Evolutionary conservation across 2,329 filamentous ascomycete species (phyloP).

Genomic region (Lecanosticta acicola): DNA sequence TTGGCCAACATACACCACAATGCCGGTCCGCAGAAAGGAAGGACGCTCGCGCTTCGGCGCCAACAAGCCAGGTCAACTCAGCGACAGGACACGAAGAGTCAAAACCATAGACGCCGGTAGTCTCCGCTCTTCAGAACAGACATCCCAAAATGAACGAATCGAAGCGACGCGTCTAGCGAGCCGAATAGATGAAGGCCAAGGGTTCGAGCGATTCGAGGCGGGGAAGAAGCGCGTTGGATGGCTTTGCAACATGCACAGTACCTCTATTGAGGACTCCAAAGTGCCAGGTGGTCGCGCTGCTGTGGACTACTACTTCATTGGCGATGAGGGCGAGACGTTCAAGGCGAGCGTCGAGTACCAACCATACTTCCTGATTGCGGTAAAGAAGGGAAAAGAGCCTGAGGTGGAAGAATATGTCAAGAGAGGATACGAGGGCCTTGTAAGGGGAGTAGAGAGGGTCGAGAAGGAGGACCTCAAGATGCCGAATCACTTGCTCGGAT

Average conservation of each 20-base stretch:
- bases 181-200: constrained; percentile 90
- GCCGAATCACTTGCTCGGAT: constrained; percentile 90
- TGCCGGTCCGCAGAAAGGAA: constrained; percentile 41
- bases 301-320: constrained; percentile 95
- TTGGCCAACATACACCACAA: constrained; percentile 26
- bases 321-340: constrained; percentile 81
- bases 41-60: constrained; percentile 37
- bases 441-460: constrained; percentile 70
- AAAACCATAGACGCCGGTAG: constrained; percentile 77
- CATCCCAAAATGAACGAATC: constrained; percentile 86
- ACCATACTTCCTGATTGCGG: constrained; percentile 89
- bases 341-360: constrained; percentile 96
- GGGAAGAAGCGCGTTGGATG: constrained; percentile 82
- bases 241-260: constrained; percentile 93
- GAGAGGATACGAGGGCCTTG: constrained; percentile 72
- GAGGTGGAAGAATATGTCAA: constrained; percentile 94
- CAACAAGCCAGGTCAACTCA: constrained; percentile 24
- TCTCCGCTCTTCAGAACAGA: constrained; percentile 70
- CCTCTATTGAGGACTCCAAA: constrained; percentile 76
- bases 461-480: constrained; percentile 80
- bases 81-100: constrained; percentile 46
- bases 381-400: constrained; percentile 77
- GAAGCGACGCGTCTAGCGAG: constrained; percentile 79
- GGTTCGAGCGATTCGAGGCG: constrained; percentile 85
- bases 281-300: constrained; percentile 78